Evolutionary conservation across 352 stramenopile species (phyloP), one percentile per base, ranked within the genome.

Genomic region (Pelagophyceae sp.): DNA sequence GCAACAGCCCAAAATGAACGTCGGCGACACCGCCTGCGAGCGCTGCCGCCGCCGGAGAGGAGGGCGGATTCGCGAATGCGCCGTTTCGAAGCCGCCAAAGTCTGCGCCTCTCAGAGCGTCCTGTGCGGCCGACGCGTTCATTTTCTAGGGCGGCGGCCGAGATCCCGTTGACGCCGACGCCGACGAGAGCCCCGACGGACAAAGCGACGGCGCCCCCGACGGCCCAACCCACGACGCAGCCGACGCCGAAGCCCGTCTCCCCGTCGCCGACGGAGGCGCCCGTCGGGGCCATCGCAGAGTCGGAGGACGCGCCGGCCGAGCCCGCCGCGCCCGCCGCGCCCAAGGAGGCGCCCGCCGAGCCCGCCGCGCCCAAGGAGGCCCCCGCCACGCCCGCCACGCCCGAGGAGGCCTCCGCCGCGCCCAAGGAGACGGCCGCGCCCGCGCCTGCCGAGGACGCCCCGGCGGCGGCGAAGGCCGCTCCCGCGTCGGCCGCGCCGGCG

Each of bases 231-330:
- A 54, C 40, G 40, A 6, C 40, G 40, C 40, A 54, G 40, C 40
- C 40, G 40, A 54, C 58, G 23, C n/a, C n/a, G n/a, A 65, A 65
- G 58, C 5, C 58, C 5, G 5, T 25, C 23, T 5, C 58, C 17
- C 58, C 58, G 58, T n/a, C 5, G 58, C 58, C 58, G 58, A n/a
- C 58, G 58, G 32, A 2, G 23, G 32, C 5, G 5, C 58, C 58
- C 23, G 58, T 71, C 61, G 61, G 29, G 3, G 61, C 61, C 29
- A 71, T 71, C 61, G 61, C 61, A 6, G 61, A 71, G 58, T 2
- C 20, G 5, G 58, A 65, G 17, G 17, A 17, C 27, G 58, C 58
- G 58, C 58, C 58, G 5, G 58, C 58, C 17, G 23, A n/a, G 29
- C 58, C 58, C 5, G 58, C 20, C 17, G 23, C 58, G 58, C 23